phyloP scores from a whole-genome alignment of 805 yeast genomes.

The Ogataea paraovalis region DNA sequence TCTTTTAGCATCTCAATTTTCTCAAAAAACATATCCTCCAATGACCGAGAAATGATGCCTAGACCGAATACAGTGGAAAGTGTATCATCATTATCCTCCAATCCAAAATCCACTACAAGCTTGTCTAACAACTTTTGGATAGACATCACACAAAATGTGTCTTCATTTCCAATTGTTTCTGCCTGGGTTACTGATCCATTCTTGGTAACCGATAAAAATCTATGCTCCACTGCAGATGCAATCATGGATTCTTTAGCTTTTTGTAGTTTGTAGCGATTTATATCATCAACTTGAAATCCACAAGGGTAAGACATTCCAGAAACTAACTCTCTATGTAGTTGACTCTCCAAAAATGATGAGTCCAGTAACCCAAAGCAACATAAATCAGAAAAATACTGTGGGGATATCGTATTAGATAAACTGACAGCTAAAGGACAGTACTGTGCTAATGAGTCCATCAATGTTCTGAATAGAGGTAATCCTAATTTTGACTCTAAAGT shows the following conservation, averaged over 20 bases:
- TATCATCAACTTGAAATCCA: constrained; percentile 33
- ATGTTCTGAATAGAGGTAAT: constrained; percentile 37
- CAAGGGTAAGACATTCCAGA: constrained; percentile 49
- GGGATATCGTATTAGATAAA: constrained; percentile 45
- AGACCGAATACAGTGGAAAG: neutral
- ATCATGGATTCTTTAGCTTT: constrained; percentile 43
- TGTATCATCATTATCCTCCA: neutral
- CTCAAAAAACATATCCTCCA: constrained; percentile 4
- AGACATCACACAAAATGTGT: constrained; percentile 42
- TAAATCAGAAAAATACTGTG: constrained; percentile 47
- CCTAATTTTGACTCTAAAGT: constrained; percentile 35
- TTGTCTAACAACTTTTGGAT: constrained; percentile 13
- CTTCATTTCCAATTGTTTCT: constrained; percentile 46
- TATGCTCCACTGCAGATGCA: constrained; percentile 42
- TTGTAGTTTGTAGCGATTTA: constrained; percentile 25
- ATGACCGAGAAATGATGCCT: neutral
- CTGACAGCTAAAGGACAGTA: constrained; percentile 44
- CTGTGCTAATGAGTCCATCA: constrained; percentile 38
- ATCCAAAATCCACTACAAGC: neutral
- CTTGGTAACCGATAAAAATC: constrained; percentile 44
- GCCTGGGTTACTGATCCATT: constrained; percentile 46
- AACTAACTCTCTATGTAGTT: constrained; percentile 46
- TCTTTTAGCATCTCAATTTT: constrained; percentile 1
- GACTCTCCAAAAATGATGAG: constrained; percentile 43
- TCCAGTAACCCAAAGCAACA: constrained; percentile 42